These are phyloP conservation scores for Wickerhamomyces xylosicus DNA, from an alignment of 805 yeast genomes.

Conservation along the genomic window DNA sequence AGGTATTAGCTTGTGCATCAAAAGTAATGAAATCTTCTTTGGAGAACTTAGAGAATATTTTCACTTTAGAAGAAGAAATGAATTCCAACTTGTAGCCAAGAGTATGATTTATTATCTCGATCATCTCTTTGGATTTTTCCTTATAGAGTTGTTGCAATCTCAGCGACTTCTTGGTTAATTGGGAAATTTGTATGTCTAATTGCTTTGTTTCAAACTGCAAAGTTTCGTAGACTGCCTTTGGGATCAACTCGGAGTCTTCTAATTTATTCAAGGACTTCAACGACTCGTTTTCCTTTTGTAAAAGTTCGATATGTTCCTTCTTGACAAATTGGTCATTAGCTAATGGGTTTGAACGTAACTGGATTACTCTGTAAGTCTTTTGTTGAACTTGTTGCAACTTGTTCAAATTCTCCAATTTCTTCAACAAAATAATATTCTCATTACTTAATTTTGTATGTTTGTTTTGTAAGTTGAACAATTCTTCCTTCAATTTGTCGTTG, in stretches of 20 bases:
- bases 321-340: conserved; percentile 51
- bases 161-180: conserved; percentile 37
- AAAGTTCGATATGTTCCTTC: conserved; percentile 35
- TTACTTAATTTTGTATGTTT: conserved; percentile 27
- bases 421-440: conserved; percentile 25
- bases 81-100: conserved; percentile 72
- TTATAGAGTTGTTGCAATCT: conserved; percentile 48
- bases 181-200: conserved; percentile 36
- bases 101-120: conserved; percentile 53
- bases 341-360: conserved; percentile 59
- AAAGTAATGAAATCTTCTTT: conserved; percentile 39
- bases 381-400: conserved; percentile 25
- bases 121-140: conserved; percentile 59
- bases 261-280: conserved; percentile 24
- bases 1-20: conserved; percentile 43
- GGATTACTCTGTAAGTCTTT: conserved; percentile 35
- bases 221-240: conserved; percentile 54
- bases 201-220: conserved; percentile 41
- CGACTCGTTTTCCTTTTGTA: conserved; percentile 50
- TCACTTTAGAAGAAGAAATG: conserved; percentile 41
- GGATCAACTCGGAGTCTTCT: conserved; percentile 29
- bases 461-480: conserved; percentile 28
- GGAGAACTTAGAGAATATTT: conserved; percentile 39
- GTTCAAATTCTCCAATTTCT: conserved; percentile 26
- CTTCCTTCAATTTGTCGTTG: conserved; percentile 26